Percentiles rank a stretch among this genome's conserved stretches.
Evolutionary conservation across 805 yeast genomes (phyloP).

Genomic region (Groenewaldozyma tartarivorans): DNA sequence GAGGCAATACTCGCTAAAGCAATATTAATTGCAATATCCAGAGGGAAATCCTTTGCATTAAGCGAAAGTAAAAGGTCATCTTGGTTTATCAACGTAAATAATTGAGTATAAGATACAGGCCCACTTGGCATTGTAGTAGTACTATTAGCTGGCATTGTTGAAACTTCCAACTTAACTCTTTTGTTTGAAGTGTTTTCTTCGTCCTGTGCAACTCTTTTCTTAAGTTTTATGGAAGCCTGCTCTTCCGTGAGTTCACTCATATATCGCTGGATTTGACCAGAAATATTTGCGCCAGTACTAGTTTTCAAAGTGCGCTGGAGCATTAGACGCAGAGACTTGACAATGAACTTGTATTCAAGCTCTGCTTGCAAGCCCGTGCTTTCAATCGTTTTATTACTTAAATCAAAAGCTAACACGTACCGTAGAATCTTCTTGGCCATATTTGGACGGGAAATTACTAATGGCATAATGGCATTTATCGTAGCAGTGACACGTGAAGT

Average conservation of each 20-base stretch:
- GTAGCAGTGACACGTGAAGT: conserved; percentile 57
- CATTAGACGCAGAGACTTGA: conserved; percentile 38
- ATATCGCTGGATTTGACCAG: conserved; percentile 23
- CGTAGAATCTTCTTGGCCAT: conserved; percentile 45
- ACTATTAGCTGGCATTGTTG: conserved; percentile 13
- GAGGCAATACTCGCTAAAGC: conserved; percentile 56
- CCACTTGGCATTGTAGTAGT: conserved; percentile 19
- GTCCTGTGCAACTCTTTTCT: conserved; percentile 26
- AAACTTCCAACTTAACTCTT: conserved; percentile 14
- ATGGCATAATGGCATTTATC: conserved; percentile 49
- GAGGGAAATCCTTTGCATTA: conserved; percentile 62
- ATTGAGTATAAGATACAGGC: conserved; percentile 40
- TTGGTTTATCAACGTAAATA: conserved; percentile 59
- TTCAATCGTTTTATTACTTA: conserved; percentile 14
- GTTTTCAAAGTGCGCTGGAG: conserved; percentile 17
- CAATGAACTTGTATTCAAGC: conserved; percentile 51
- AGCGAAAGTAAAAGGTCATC: conserved; percentile 53
- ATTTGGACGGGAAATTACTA: conserved; percentile 59
- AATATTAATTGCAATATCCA: conserved; percentile 52
- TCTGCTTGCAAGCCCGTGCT: conserved; percentile 32
- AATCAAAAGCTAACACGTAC: conserved; percentile 50
- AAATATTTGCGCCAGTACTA: conserved; percentile 26
- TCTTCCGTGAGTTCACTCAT: conserved; percentile 21
- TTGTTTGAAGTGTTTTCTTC: conserved; percentile 21
- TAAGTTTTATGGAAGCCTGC: conserved; percentile 21